Evolutionary conservation across 1,139 yeast species (phyloP).

Genomic region (Saccharomyces hybrid): DNA sequence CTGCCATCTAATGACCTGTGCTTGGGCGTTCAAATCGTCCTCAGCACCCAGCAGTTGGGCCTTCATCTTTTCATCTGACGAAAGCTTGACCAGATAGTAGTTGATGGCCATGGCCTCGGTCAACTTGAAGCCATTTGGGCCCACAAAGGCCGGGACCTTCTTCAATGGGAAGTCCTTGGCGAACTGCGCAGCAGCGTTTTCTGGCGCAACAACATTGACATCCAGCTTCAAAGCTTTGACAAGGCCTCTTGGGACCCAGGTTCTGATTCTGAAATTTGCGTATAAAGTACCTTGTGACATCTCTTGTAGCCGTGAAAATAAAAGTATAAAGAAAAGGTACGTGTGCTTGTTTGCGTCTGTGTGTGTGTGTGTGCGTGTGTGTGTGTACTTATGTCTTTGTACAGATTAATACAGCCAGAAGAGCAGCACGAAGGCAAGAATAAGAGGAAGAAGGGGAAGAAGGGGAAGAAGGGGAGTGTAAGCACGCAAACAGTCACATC

Average conservation of each 20-base stretch:
- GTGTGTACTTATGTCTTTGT: too few species aligned
- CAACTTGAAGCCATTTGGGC: slow-evolving; percentile 72
- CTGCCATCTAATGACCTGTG: slow-evolving; percentile 69
- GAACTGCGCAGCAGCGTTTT: slow-evolving; percentile 40
- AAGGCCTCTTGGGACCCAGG: slow-evolving; percentile 51
- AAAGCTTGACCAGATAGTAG: slow-evolving; percentile 34
- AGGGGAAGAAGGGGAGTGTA: not conserved
- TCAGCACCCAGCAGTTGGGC: slow-evolving; percentile 50
- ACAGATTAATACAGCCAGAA: too few species aligned
- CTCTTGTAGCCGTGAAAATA: too few species aligned
- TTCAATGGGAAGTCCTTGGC: slow-evolving; percentile 58
- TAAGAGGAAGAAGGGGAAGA: not conserved
- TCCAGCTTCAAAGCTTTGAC: slow-evolving; percentile 69
- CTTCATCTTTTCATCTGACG: slow-evolving; percentile 25
- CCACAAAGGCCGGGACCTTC: slow-evolving; percentile 71
- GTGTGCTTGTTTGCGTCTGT: too few species aligned
- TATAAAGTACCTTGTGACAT: slow-evolving; percentile 69
- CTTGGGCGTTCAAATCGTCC: slow-evolving; percentile 48
- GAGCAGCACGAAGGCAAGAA: not conserved
- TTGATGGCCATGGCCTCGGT: slow-evolving; percentile 72
- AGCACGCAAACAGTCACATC: not conserved
- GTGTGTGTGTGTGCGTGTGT: too few species aligned
- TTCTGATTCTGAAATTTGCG: slow-evolving; percentile 43
- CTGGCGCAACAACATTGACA: slow-evolving; percentile 46
- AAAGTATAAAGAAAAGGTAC: too few species aligned